These are phyloP conservation scores for Pseudogymnoascus sp. DNA, from an alignment of 2,329 filamentous ascomycete species.

Conservation along the genomic window DNA sequence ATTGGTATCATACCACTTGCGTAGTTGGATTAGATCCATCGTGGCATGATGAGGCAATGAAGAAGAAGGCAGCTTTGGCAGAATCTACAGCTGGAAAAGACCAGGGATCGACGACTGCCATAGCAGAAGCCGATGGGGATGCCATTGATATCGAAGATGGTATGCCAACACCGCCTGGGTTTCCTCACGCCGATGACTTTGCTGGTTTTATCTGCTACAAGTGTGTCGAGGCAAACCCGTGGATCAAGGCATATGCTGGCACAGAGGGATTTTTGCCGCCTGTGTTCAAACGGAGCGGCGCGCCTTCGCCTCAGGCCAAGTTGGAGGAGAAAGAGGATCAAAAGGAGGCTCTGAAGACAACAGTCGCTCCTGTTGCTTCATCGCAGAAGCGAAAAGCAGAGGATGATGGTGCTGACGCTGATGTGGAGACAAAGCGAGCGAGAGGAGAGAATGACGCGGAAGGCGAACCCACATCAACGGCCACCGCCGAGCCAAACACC, in stretches of 20 bases:
- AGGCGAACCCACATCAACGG: background rate
- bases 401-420: conserved; percentile 36
- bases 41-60: conserved; percentile 53
- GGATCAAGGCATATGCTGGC: conserved; percentile 85
- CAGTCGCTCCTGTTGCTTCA: conserved; percentile 1
- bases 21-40: conserved; percentile 71
- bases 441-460: conserved; percentile 29
- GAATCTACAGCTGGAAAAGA: conserved; percentile 29
- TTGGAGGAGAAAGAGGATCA: conserved; percentile 20
- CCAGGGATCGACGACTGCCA: conserved; percentile 15
- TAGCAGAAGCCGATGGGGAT: conserved; percentile 32
- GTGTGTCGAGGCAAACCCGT: conserved; percentile 79
- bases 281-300: conserved; percentile 45
- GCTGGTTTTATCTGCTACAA: conserved; percentile 91
- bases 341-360: conserved; percentile 8
- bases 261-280: conserved; percentile 72
- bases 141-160: conserved; percentile 46
- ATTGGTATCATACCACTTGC: conserved; percentile 97
- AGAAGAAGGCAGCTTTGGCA: conserved; percentile 26
- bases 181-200: conserved; percentile 83
- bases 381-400: conserved; percentile 63
- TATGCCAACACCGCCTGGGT: conserved; percentile 71
- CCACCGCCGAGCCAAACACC: conserved; percentile 20
- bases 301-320: conserved; percentile 28
- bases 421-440: conserved; percentile 43